Evolutionary conservation across 129 eudicot species (phyloP).

Genomic region (Flaveria trinervia): DNA sequence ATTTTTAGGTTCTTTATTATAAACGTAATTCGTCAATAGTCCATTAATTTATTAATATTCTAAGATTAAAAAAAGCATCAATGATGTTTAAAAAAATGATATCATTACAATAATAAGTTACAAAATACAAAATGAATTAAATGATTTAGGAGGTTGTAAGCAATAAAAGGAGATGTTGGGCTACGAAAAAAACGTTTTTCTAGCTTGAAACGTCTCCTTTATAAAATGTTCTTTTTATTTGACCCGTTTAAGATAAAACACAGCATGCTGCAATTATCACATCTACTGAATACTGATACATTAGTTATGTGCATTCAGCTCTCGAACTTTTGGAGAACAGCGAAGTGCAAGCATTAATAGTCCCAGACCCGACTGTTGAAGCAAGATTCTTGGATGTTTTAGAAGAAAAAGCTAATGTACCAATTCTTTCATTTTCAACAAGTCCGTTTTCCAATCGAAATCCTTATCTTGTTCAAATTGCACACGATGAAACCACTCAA

Average conservation of each 20-base stretch:
- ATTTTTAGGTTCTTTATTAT: too few species aligned
- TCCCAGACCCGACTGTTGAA: slow-evolving; percentile 33
- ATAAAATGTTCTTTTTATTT: background rate
- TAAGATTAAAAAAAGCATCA: too few species aligned
- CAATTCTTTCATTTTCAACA: slow-evolving; percentile 40
- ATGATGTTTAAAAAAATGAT: too few species aligned
- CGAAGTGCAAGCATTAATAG: slow-evolving; percentile 45
- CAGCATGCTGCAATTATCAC: background rate
- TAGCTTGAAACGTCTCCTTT: background rate
- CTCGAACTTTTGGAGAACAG: slow-evolving; percentile 39
- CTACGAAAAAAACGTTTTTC: background rate
- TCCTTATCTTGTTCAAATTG: slow-evolving; percentile 41
- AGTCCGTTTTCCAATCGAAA: slow-evolving; percentile 19
- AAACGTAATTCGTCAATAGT: too few species aligned
- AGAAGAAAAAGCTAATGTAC: slow-evolving; percentile 36
- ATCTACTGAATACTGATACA: background rate
- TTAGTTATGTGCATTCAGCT: slow-evolving; percentile 28
- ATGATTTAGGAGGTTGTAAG: background rate
- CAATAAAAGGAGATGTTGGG: background rate
- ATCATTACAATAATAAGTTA: too few species aligned
- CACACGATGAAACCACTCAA: slow-evolving; percentile 41
- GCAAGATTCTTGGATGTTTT: slow-evolving; percentile 34
- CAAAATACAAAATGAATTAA: too few species aligned
- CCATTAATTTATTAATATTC: too few species aligned
- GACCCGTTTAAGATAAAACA: background rate